These are phyloP conservation scores for Dissophora ornata DNA, from an alignment of 192 early-diverging fungal genomes.

Conservation along the genomic window DNA sequence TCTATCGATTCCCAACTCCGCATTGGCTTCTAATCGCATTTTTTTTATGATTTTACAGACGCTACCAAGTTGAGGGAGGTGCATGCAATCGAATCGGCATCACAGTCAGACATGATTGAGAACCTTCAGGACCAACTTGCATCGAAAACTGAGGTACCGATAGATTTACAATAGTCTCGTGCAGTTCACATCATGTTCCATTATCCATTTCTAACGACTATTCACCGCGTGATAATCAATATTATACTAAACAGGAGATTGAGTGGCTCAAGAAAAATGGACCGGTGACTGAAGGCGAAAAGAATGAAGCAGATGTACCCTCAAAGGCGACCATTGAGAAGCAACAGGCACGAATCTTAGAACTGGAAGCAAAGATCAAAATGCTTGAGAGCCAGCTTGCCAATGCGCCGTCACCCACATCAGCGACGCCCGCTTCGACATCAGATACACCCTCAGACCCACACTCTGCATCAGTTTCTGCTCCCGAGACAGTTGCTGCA, in stretches of 20 bases:
- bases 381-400: conserved; percentile 12
- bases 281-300: background rate
- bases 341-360: conserved; percentile 24
- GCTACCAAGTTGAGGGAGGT: conserved; percentile 43
- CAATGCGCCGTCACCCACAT: background rate
- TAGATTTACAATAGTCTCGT: background rate
- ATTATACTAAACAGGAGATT: conserved; percentile 24
- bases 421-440: background rate
- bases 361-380: conserved; percentile 40
- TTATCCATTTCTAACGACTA: no score
- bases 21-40: conserved; percentile 18
- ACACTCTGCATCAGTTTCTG: conserved; percentile 32
- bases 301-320: background rate
- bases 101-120: conserved; percentile 56
- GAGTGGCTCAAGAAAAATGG: conserved; percentile 9
- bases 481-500: conserved; percentile 18
- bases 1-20: no score
- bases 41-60: conserved; percentile 10
- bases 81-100: conserved; percentile 33
- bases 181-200: no score
- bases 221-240: no score
- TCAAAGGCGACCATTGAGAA: conserved; percentile 2
- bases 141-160: conserved; percentile 36
- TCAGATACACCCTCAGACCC: conserved; percentile 28
- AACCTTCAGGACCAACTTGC: conserved; percentile 50